phyloP scores from a whole-genome alignment of 306 rosid genomes.

The Comarum palustre region DNA sequence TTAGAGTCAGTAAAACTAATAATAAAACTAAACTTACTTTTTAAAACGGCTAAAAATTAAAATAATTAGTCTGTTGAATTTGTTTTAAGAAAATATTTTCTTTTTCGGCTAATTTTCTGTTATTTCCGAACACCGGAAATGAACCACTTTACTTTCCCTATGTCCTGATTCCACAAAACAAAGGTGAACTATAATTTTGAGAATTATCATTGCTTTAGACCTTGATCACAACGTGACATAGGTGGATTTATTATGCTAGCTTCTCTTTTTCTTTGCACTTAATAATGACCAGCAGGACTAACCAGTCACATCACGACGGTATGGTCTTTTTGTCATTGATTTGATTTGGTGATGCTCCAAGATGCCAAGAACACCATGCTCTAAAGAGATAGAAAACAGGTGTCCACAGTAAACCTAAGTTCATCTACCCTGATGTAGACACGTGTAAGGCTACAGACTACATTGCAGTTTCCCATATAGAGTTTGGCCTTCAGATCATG shows the following conservation, averaged over 20 bases:
- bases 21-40: too few relatives aligned
- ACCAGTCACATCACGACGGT: neutral
- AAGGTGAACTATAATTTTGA: too few relatives aligned
- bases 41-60: too few relatives aligned
- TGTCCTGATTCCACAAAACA: too few relatives aligned
- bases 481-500: conserved; percentile 3
- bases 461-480: neutral
- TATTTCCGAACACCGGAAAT: too few relatives aligned
- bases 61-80: too few relatives aligned
- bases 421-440: neutral
- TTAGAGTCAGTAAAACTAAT: too few relatives aligned
- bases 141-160: too few relatives aligned
- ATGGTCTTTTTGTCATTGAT: neutral
- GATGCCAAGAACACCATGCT: neutral
- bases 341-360: neutral
- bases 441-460: neutral
- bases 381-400: neutral
- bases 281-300: neutral
- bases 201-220: neutral
- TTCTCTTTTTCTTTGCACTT: neutral
- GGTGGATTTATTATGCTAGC: neutral
- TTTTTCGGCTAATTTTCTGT: too few relatives aligned
- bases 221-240: neutral
- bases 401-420: conserved; percentile 3
- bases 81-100: too few relatives aligned